Base-by-base conservation (phyloP, 2,329 filamentous ascomycete species). In the Stagonosporopsis chrysanthemi region DNA sequence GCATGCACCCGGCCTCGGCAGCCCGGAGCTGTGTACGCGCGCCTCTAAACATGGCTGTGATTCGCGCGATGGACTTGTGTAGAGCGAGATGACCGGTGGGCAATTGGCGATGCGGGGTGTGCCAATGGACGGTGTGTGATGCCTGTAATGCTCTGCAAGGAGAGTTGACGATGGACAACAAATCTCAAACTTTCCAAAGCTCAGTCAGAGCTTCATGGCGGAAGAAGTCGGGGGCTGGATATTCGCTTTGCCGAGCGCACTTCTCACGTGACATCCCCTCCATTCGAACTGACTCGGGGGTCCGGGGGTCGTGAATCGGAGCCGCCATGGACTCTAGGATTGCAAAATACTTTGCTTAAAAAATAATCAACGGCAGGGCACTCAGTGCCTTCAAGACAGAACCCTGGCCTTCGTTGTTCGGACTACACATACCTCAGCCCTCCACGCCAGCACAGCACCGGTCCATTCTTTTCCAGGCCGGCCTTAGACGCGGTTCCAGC, bases 1-100 rank as follows among this genome's bases (percentile, higher is more conserved):
- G 70, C 59, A 72, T 50, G 44, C 63, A 63, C 47, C 70, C 65
- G 60, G 68, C 71, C 71, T 75, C 74, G 73, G 74, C 68, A 69
- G 68, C 59, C 50, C 70, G 66, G 61, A 74, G 64, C 65, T 65
- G 71, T 48, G 65, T 65, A 39, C 63, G 61, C 44, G 70, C 70
- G 56, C 68, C 65, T 59, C 75, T 72, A 64, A 76, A 72, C 75
- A 76, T 75, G 67, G 65, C 54, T 49, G 53, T 40, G 46, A 48
- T 60, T 43, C 54, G 55, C 58, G 47, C 45, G 48, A 43, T 49
- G 45, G 58, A 28, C 26, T 47, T 24, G 17, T 36, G 36, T 31
- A 31, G 41, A 39, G 5, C 6, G 23, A 54, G 38, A 42, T 47
- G 52, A 40, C 33, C 39, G 53, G 17, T 19, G 46, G 39, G 26